Evolutionary conservation across 2,329 filamentous ascomycete genomes (phyloP).

Genomic region (Phyllosticta citriasiana): DNA sequence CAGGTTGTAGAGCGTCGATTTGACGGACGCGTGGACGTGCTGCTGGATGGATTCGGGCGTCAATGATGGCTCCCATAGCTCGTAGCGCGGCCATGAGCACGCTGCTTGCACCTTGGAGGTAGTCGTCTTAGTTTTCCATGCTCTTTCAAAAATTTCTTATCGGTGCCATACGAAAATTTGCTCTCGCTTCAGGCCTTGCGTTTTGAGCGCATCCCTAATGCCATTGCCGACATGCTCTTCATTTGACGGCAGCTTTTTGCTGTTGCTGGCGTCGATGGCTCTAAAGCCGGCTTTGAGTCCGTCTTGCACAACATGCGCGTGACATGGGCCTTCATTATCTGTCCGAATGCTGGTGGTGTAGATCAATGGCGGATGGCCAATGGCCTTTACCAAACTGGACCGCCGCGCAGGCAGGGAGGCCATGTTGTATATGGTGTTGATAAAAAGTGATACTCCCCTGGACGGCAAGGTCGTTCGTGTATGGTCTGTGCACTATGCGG

Average conservation of each 20-base stretch:
- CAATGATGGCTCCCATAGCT: constrained; percentile 52
- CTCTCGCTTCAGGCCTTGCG: constrained; percentile 47
- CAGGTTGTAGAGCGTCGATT: constrained; percentile 57
- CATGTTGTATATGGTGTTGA: no score
- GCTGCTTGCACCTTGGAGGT: constrained; percentile 64
- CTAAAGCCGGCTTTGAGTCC: constrained; percentile 62
- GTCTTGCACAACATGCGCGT: constrained; percentile 52
- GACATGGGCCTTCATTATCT: constrained; percentile 43
- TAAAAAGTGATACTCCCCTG: no score
- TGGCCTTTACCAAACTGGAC: no score
- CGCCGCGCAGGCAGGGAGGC: no score
- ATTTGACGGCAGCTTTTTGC: constrained; percentile 71
- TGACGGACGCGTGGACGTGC: constrained; percentile 53
- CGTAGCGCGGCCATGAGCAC: constrained; percentile 53
- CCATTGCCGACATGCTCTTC: constrained; percentile 62
- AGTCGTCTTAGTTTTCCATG: no score
- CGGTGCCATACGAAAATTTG: constrained; percentile 51
- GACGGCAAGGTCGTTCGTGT: no score
- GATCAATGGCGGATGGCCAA: not conserved
- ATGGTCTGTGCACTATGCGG: no score
- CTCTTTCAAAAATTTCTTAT: not conserved
- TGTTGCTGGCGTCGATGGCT: constrained; percentile 60
- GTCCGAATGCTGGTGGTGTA: constrained; percentile 59
- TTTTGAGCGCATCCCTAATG: constrained; percentile 49
- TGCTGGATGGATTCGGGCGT: constrained; percentile 45